Conservation (phyloP, 805 yeast species). For the Kuraishia ogatae region DNA sequence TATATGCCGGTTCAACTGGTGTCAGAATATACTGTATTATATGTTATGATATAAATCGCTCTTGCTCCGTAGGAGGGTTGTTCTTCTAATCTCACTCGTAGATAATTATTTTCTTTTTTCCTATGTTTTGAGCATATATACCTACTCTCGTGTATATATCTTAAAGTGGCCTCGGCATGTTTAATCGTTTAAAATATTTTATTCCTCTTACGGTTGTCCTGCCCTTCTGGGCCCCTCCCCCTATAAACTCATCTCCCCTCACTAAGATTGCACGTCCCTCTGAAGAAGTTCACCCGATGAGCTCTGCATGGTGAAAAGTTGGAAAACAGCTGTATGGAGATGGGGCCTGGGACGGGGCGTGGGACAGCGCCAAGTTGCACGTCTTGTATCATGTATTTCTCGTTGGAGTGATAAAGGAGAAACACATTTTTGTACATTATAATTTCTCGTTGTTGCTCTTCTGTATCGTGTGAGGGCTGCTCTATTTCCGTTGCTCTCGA, state of each 20-base stretch:
- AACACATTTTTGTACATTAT: too few species aligned
- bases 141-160: too few species aligned
- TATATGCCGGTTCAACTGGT: neutral
- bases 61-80: neutral
- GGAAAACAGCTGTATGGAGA: neutral
- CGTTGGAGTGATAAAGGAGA: neutral
- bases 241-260: neutral
- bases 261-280: neutral
- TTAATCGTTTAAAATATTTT: too few species aligned
- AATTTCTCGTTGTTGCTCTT: too few species aligned
- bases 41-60: neutral
- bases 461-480: too few species aligned
- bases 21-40: neutral
- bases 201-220: too few species aligned
- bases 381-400: neutral
- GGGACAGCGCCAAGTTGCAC: neutral
- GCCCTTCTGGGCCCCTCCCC: too few species aligned
- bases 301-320: neutral
- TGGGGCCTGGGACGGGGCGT: too few species aligned
- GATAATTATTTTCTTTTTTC: neutral
- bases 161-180: too few species aligned
- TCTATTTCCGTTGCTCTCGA: too few species aligned
- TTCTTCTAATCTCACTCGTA: neutral
- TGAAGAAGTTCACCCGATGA: neutral
- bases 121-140: too few species aligned